These are phyloP conservation scores for Imleria badia DNA, from an alignment of 768 basidiomycete genomes.

Conservation along the genomic window DNA sequence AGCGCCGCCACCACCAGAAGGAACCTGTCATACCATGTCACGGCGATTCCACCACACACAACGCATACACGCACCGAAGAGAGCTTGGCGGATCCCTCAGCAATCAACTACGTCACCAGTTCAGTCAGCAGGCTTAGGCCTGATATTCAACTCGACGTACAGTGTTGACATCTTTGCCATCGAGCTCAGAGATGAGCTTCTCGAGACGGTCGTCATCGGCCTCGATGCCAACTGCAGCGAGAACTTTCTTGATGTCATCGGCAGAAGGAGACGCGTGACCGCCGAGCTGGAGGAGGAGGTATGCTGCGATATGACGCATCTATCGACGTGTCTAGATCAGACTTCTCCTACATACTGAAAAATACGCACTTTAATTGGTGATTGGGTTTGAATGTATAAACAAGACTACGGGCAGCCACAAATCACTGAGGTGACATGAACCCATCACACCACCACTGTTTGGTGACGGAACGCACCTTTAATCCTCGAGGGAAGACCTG, in stretches of 20 bases:
- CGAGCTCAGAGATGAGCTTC: conserved; percentile 84
- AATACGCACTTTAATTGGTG: conserved; percentile 44
- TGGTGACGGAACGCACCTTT: conserved; percentile 44
- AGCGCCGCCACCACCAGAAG: conserved; percentile 93
- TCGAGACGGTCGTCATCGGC: conserved; percentile 78
- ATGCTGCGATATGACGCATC: conserved; percentile 95
- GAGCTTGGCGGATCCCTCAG: conserved; percentile 90
- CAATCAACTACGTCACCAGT: conserved; percentile 64
- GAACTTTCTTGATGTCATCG: conserved; percentile 84
- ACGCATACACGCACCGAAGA: conserved; percentile 69
- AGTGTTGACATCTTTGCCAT: conserved; percentile 84
- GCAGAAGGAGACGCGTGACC: conserved; percentile 89
- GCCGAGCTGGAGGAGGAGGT: conserved; percentile 94
- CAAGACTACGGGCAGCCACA: conserved; percentile 77
- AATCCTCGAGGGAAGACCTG: conserved; percentile 93
- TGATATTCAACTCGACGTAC: conserved; percentile 41
- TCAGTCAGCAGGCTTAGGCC: neutral
- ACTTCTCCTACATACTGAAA: neutral
- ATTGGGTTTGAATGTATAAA: conserved; percentile 30
- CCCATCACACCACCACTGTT: neutral
- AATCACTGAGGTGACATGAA: conserved; percentile 61
- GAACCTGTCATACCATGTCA: conserved; percentile 53
- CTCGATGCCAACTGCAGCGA: conserved; percentile 84
- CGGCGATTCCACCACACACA: neutral
- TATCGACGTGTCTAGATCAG: conserved; percentile 25